Percentiles rank a stretch among this genome's conserved stretches.
Conservation (phyloP, 805 yeast species). For the Kodamaea lidongshanica region DNA sequence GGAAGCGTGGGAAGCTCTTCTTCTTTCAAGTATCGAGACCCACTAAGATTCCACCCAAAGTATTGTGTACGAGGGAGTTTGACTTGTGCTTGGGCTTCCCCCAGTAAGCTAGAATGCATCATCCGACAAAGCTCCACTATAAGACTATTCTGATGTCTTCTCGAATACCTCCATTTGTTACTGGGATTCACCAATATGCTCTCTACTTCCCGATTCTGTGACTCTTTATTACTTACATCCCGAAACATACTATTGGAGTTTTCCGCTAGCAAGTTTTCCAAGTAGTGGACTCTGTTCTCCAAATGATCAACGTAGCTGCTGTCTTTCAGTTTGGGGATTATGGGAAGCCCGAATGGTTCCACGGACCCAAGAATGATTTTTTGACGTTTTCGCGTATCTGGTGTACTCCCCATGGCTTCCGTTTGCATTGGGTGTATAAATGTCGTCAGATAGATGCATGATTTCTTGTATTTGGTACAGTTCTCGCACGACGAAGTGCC, state of each 20-base stretch:
- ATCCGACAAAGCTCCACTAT: conserved; percentile 34
- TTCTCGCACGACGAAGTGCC: conserved; percentile 47
- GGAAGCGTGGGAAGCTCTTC: conserved; percentile 32
- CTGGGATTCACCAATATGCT: conserved; percentile 20
- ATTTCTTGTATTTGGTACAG: conserved; percentile 34
- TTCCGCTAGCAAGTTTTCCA: conserved; percentile 27
- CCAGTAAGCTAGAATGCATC: conserved; percentile 26
- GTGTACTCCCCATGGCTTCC: conserved; percentile 3
- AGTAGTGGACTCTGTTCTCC: conserved; percentile 36
- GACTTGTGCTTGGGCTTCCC: conserved; percentile 28
- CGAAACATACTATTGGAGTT: conserved; percentile 12
- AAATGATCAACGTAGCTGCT: conserved; percentile 25
- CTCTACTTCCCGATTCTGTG: conserved; percentile 14
- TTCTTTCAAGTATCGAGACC: conserved; percentile 41
- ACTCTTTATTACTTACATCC: conserved; percentile 13
- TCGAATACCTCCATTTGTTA: conserved; percentile 43
- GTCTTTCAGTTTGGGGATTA: conserved; percentile 11
- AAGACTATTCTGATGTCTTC: conserved; percentile 41
- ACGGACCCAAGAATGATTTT: conserved; percentile 10
- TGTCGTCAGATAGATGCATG: conserved; percentile 24
- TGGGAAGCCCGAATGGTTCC: conserved; percentile 17
- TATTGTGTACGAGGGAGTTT: conserved; percentile 51
- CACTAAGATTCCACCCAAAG: conserved; percentile 65
- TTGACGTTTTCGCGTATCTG: conserved; percentile 9
- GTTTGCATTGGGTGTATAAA: conserved; percentile 3